These are phyloP conservation scores for Afroboletus lepidellus DNA, from an alignment of 1,284 basidiomycete genomes.

Conservation along the genomic window DNA sequence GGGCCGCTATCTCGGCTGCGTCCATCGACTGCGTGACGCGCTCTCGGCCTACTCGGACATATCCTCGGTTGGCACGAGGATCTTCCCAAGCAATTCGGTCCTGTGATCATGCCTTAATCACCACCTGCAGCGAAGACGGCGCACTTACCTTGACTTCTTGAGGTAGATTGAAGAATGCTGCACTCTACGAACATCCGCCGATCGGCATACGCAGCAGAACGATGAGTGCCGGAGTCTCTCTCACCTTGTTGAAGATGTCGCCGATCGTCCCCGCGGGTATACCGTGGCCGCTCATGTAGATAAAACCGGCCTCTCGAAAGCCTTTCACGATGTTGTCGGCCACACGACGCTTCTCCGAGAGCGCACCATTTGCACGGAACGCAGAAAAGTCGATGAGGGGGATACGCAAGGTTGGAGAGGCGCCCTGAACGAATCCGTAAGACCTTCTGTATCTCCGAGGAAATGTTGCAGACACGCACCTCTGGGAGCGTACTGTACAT, in stretches of 20 bases:
- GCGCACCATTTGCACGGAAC: slow-evolving; percentile 51
- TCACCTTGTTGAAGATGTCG: slow-evolving; percentile 62
- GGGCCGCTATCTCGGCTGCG: slow-evolving; percentile 67
- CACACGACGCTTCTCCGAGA: slow-evolving; percentile 56
- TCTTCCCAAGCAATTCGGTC: slow-evolving; percentile 72
- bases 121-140: not conserved
- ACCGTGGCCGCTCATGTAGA: slow-evolving; percentile 71
- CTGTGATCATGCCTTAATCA: slow-evolving; percentile 33
- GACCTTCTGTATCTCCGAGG: not conserved
- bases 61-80: slow-evolving; percentile 80
- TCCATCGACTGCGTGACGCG: slow-evolving; percentile 74
- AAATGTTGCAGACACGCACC: slow-evolving; percentile 12
- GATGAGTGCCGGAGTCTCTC: too few species aligned
- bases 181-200: slow-evolving; percentile 59
- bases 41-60: slow-evolving; percentile 77
- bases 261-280: slow-evolving; percentile 53
- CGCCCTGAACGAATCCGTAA: slow-evolving; percentile 19
- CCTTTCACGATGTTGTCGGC: slow-evolving; percentile 72
- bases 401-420: slow-evolving; percentile 49
- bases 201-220: too few species aligned
- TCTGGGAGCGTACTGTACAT: slow-evolving; percentile 27
- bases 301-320: slow-evolving; percentile 75
- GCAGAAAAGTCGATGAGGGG: slow-evolving; percentile 77
- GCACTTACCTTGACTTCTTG: slow-evolving; percentile 55
- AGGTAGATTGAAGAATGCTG: slow-evolving; percentile 70